Conservation (phyloP, 441 rosid species). For the Eruca vesicaria region DNA sequence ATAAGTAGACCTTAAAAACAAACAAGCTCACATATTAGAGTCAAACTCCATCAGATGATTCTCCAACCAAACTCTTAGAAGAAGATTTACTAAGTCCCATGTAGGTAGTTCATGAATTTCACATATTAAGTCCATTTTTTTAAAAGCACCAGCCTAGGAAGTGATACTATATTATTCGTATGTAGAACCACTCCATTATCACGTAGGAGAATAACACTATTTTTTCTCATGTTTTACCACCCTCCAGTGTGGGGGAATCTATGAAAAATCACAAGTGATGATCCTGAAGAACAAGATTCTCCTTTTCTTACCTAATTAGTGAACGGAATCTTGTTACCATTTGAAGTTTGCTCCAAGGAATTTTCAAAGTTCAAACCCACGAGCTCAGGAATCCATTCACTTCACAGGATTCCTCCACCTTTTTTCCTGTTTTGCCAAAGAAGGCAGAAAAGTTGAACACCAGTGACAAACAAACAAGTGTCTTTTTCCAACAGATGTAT, state of each 20-base stretch:
- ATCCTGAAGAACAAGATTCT: constrained; percentile 30
- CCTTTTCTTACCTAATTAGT: constrained; percentile 2
- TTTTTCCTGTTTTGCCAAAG: constrained; percentile 5
- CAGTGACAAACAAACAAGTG: constrained; percentile 13
- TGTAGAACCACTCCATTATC: neutral
- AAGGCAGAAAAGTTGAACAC: neutral
- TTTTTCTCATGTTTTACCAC: neutral
- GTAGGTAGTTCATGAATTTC: neutral
- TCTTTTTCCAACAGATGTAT: neutral
- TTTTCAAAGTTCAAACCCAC: constrained; percentile 21
- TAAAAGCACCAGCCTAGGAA: neutral
- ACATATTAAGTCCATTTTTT: neutral
- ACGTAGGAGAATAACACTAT: constrained; percentile 11
- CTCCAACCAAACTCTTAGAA: neutral
- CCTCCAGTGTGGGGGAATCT: constrained; percentile 15
- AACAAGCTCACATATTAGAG: neutral
- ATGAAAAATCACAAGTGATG: constrained; percentile 4
- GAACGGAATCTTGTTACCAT: constrained; percentile 25
- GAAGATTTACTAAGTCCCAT: neutral
- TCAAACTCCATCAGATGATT: neutral
- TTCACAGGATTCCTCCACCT: constrained; percentile 18
- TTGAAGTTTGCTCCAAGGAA: constrained; percentile 27
- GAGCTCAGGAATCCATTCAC: constrained; percentile 24
- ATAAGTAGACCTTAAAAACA: neutral
- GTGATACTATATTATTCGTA: neutral